Evolutionary conservation across 2,329 filamentous ascomycete genomes (phyloP).

Genomic region (Penicillium sp.): DNA sequence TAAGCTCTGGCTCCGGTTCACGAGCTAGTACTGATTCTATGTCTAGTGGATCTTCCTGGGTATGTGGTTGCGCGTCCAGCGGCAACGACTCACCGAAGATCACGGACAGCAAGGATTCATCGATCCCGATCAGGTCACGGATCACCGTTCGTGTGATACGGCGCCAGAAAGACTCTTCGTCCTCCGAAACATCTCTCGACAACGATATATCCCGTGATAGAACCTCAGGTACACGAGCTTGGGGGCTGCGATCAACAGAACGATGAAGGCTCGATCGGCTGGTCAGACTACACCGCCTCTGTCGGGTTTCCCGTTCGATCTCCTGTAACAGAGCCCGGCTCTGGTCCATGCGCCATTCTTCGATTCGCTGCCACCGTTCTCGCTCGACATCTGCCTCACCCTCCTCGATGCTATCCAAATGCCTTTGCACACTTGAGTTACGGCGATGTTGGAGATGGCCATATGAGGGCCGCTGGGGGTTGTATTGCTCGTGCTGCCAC

Average conservation of each 20-base stretch:
- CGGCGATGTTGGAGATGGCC: slow-evolving; percentile 48
- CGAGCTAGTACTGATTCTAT: slow-evolving; percentile 36
- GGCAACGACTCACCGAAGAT: slow-evolving; percentile 81
- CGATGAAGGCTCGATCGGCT: slow-evolving; percentile 25
- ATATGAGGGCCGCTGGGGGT: slow-evolving; percentile 62
- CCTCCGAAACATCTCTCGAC: slow-evolving; percentile 42
- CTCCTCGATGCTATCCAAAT: slow-evolving; percentile 58
- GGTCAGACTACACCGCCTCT: slow-evolving; percentile 50
- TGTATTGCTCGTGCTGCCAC: slow-evolving; percentile 85
- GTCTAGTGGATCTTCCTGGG: slow-evolving; percentile 36
- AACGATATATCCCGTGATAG: slow-evolving; percentile 54
- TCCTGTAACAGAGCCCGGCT: slow-evolving; percentile 82
- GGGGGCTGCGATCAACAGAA: slow-evolving; percentile 19
- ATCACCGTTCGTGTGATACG: slow-evolving; percentile 83
- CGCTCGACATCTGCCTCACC: slow-evolving; percentile 61
- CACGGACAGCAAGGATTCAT: slow-evolving; percentile 78
- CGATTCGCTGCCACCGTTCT: slow-evolving; percentile 80
- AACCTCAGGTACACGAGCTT: slow-evolving; percentile 45
- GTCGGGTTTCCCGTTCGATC: slow-evolving; percentile 79
- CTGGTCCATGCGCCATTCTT: slow-evolving; percentile 89
- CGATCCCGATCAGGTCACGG: slow-evolving; percentile 84
- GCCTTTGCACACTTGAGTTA: slow-evolving; percentile 58
- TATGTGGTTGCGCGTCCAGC: slow-evolving; percentile 21
- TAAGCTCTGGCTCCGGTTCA: slow-evolving; percentile 28
- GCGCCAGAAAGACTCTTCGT: slow-evolving; percentile 71